Conservation (phyloP, 768 basidiomycete genomes). For the Naganishia onofrii region DNA sequence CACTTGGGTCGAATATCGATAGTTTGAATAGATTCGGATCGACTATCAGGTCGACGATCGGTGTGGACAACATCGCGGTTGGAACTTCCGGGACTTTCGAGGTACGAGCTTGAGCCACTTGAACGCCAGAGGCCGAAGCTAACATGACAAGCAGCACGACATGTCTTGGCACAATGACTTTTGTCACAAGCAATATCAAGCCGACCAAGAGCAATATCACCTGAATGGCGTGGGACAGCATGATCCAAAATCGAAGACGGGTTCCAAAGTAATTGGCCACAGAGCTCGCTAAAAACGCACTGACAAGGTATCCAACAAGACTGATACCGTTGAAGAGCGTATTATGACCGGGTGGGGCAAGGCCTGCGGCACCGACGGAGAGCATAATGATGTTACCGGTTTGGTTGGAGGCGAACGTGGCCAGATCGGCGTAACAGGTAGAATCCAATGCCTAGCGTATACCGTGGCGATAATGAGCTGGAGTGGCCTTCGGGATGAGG, state of each 20-base stretch:
- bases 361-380: not conserved
- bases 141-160: not conserved
- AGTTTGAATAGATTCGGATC: slow-evolving; percentile 7
- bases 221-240: not conserved
- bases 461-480: too few species aligned
- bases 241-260: not conserved
- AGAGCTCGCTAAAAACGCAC: not conserved
- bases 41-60: slow-evolving; percentile 11
- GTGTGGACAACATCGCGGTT: slow-evolving; percentile 12
- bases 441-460: slow-evolving; percentile 6
- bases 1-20: not conserved
- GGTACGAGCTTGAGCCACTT: slow-evolving; percentile 9
- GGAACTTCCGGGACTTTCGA: not conserved
- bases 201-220: not conserved
- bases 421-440: slow-evolving; percentile 14
- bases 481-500: not conserved
- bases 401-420: slow-evolving; percentile 2
- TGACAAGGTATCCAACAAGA: slow-evolving; percentile 10
- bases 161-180: not conserved
- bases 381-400: slow-evolving; percentile 21
- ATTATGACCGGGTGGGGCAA: slow-evolving; percentile 7
- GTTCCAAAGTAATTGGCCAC: slow-evolving; percentile 1
- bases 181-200: not conserved
- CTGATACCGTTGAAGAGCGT: slow-evolving; percentile 1
- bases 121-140: slow-evolving; percentile 3